Conservation (phyloP, 331 rosid genomes). For the Quercus phellos region DNA sequence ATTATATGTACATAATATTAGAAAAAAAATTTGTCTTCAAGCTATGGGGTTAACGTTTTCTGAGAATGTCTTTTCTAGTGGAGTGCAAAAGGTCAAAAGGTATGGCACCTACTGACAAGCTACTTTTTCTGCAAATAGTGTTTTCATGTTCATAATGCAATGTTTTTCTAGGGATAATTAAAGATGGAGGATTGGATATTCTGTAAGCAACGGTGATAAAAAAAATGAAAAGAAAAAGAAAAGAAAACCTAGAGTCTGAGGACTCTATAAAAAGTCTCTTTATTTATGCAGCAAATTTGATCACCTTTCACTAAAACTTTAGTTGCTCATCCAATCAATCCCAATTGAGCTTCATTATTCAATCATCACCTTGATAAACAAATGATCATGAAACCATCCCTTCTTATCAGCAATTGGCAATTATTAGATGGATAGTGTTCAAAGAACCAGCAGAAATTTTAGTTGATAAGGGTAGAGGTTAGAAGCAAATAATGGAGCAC, state of each 20-base stretch:
- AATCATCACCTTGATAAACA: neutral
- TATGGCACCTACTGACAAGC: constrained; percentile 8
- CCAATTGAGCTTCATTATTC: neutral
- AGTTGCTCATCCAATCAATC: neutral
- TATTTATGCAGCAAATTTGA: neutral
- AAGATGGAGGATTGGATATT: too few relatives aligned
- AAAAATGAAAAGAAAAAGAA: neutral
- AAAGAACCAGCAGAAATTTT: too few relatives aligned
- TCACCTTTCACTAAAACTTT: neutral
- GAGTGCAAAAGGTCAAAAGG: constrained; percentile 35
- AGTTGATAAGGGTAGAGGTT: too few relatives aligned
- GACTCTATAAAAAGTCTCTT: too few relatives aligned
- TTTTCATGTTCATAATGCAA: neutral
- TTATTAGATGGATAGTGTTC: neutral
- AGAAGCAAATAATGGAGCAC: too few relatives aligned
- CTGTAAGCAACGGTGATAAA: too few relatives aligned
- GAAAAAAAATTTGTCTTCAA: constrained; percentile 7
- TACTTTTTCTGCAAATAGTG: neutral
- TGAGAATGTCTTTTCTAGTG: constrained; percentile 25
- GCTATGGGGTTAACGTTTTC: constrained; percentile 13
- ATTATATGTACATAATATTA: constrained; percentile 19
- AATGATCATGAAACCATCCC: neutral
- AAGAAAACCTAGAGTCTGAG: neutral
- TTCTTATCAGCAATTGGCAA: neutral
- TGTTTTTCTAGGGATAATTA: too few relatives aligned